A percentile compares a stretch with the other conserved stretches of the same genome.
Evolutionary conservation across 257 asterid species (phyloP).

Genomic region (Rauvolfia tetraphylla): DNA sequence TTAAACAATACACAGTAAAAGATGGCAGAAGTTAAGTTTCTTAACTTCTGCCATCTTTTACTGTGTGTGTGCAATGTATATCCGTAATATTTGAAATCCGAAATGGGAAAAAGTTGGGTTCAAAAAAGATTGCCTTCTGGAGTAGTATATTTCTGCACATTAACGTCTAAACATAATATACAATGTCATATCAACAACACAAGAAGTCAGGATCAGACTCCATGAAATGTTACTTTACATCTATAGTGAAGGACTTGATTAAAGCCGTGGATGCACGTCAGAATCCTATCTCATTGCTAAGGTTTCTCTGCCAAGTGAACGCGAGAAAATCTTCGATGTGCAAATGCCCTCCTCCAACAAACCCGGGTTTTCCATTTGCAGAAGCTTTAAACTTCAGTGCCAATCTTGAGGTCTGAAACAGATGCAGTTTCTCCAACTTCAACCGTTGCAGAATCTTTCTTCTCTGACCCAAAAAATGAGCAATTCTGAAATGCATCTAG

Average conservation of each 20-base stretch:
- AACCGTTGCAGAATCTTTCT: slow-evolving; percentile 57
- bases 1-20: too few species aligned
- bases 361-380: not conserved
- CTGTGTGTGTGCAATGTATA: too few species aligned
- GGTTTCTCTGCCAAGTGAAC: not conserved
- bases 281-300: not conserved
- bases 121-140: too few species aligned
- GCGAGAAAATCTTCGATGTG: not conserved
- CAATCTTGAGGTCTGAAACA: slow-evolving; percentile 48
- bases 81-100: too few species aligned
- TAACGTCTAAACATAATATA: slow-evolving; percentile 7
- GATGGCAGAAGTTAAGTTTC: too few species aligned
- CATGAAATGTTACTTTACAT: not conserved
- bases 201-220: slow-evolving; percentile 3
- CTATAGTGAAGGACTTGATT: not conserved
- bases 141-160: slow-evolving; percentile 15
- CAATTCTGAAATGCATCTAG: slow-evolving; percentile 87
- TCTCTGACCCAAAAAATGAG: slow-evolving; percentile 76
- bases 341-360: not conserved
- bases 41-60: too few species aligned
- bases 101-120: too few species aligned
- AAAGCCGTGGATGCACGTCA: not conserved
- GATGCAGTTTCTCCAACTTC: slow-evolving; percentile 51
- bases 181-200: slow-evolving; percentile 13
- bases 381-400: slow-evolving; percentile 42